Evolutionary conservation across 176 grass and related monocot genomes (phyloP), one percentile per base, ranked within the genome.

Genomic region (Saccharum officinarum): DNA sequence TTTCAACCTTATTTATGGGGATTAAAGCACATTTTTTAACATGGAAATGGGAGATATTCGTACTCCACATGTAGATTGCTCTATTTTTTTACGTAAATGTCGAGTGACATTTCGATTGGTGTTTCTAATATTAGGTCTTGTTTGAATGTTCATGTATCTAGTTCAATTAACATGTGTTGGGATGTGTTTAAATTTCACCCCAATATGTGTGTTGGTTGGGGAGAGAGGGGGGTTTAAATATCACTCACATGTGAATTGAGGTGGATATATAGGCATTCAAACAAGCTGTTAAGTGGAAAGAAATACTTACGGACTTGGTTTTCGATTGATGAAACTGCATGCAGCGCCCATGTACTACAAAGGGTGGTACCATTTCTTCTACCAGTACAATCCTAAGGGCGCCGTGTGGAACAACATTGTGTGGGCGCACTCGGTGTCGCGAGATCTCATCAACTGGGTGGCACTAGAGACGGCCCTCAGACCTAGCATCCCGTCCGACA

Each of bases 291-390:
- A 34, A 34, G 36, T 33, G 63, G 46, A 49, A 66, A 34, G 13
- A 66, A 8, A 33, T 7, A n/a, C 18, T 57, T n/a, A 3, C 16
- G 0, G 50, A 20, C 2, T 59, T 0, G 7, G 0, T 60, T 60
- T 18, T 28, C 3, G 3, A 10, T 23, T 69, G 22, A 16, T 62
- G 60, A 60, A 81, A 61, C 23, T 40, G 10, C 8, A 59, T 28
- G 11, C 89, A 96, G 94, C 91, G 1, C 91, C 94, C 4, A 59
- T 93, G 84, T 91, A 93, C 45, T 91, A 96, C 74, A 87, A 93
- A 28, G 94, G 94, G 0, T 84, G 92, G 83, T 93, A 96, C 78
- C 94, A 96, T 64, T 65, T 96, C 5, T 93, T 96, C 84, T 96
- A 91, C 47, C 91, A 91, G 37, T 96, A 93, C 54, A 93, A 93